Evolutionary conservation across 108 stramenopile species (phyloP).

Genomic region (Pseudonitzschia delicatissima): DNA sequence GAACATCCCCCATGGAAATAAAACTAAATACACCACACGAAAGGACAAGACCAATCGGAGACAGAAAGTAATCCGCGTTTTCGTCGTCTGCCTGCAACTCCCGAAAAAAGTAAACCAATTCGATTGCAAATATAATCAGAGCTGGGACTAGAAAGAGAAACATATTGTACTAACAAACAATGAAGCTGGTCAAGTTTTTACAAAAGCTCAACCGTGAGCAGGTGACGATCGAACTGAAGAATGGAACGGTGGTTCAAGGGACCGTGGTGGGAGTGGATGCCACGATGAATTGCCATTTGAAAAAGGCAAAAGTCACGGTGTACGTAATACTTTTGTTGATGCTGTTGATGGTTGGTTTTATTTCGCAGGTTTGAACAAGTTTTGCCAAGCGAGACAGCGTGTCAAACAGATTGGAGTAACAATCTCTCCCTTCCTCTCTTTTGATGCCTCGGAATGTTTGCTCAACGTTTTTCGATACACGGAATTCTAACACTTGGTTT

Average conservation of each 20-base stretch:
- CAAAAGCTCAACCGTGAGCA: constrained; percentile 97
- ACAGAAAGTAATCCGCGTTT: no score
- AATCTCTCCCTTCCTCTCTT: not conserved
- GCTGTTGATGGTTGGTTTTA: not conserved
- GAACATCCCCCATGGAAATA: no score
- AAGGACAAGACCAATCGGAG: no score
- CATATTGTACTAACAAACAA: constrained; percentile 10
- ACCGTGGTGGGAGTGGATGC: constrained; percentile 97
- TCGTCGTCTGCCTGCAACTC: no score
- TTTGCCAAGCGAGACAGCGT: no score
- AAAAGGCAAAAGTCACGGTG: constrained; percentile 94
- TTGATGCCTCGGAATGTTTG: not conserved
- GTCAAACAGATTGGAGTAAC: not conserved
- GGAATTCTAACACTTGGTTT: constrained; percentile 5
- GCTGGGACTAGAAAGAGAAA: not conserved
- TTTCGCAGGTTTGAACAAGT: no score
- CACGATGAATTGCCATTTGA: constrained; percentile 98
- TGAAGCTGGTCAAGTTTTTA: constrained; percentile 95
- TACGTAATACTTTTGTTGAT: constrained; percentile 28
- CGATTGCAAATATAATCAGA: no score
- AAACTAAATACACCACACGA: no score
- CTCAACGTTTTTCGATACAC: not conserved
- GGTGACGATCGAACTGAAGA: constrained; percentile 98
- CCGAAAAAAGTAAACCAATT: no score
- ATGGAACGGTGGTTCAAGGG: constrained; percentile 96